Conservation (phyloP, 805 yeast genomes). For the Starmerella apis region DNA sequence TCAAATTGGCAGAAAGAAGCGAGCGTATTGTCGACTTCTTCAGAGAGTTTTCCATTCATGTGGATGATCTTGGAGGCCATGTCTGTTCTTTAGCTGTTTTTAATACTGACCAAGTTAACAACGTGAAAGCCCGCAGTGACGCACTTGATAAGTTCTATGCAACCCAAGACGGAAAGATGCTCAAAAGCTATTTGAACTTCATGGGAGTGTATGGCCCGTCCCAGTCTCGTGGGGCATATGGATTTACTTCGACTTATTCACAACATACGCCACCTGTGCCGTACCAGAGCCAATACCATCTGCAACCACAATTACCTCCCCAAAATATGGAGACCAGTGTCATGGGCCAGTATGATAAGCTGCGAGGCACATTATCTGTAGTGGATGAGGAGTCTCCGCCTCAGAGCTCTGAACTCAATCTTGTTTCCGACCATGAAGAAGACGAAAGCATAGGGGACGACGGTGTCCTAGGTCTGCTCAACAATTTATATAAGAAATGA, state of each 20-base stretch:
- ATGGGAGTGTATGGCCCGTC: conserved; percentile 62
- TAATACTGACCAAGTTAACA: conserved; percentile 50
- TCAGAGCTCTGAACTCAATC: conserved; percentile 8
- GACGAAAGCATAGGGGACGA: conserved; percentile 33
- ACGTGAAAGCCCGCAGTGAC: conserved; percentile 32
- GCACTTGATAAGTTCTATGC: conserved; percentile 35
- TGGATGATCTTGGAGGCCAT: conserved; percentile 80
- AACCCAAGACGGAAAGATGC: conserved; percentile 71
- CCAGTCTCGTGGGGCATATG: conserved; percentile 8
- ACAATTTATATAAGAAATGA: conserved; percentile 55
- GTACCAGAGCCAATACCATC: neutral
- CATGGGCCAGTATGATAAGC: conserved; percentile 28
- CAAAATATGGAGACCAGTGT: conserved; percentile 28
- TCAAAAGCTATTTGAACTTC: conserved; percentile 78
- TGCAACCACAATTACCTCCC: neutral
- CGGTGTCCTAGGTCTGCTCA: conserved; percentile 71
- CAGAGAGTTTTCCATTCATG: conserved; percentile 77
- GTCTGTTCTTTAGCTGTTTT: conserved; percentile 93
- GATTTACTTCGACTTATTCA: conserved; percentile 5
- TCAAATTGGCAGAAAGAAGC: conserved; percentile 60
- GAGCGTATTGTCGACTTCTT: conserved; percentile 81
- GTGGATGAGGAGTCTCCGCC: conserved; percentile 15
- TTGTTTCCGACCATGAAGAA: conserved; percentile 27
- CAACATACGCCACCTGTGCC: neutral
- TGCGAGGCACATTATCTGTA: conserved; percentile 16